Conservation (phyloP, 768 basidiomycete genomes). For the Chalciporus chontae region DNA sequence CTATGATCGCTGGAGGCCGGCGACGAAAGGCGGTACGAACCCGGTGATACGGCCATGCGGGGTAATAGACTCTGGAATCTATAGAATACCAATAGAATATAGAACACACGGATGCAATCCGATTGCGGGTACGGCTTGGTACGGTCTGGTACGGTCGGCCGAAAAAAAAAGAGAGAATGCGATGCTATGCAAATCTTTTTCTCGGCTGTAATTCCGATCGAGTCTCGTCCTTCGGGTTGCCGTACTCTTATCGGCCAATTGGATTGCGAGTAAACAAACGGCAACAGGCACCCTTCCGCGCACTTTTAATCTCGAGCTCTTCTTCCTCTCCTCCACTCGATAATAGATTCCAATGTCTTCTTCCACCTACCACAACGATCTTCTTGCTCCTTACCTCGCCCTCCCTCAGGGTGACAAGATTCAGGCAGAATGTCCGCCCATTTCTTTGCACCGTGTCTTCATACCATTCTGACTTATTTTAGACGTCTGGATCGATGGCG, state of each 20-base stretch:
- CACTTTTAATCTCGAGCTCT: slow-evolving; percentile 21
- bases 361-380: slow-evolving; percentile 65
- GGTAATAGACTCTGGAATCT: slow-evolving; percentile 16
- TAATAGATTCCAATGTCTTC: slow-evolving; percentile 20
- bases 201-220: not conserved
- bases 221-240: slow-evolving; percentile 2
- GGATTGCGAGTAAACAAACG: slow-evolving; percentile 19
- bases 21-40: slow-evolving; percentile 57
- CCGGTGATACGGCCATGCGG: slow-evolving; percentile 25
- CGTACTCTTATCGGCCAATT: slow-evolving; percentile 32
- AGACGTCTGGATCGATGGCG: slow-evolving; percentile 99
- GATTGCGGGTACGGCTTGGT: too few species aligned
- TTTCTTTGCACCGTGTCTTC: not conserved
- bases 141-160: too few species aligned
- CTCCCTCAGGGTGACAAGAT: slow-evolving; percentile 89
- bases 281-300: slow-evolving; percentile 18
- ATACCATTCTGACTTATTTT: slow-evolving; percentile 9
- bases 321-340: not conserved
- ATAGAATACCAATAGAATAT: too few species aligned
- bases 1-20: slow-evolving; percentile 57
- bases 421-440: slow-evolving; percentile 85
- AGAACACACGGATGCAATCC: not conserved
- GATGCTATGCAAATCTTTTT: not conserved
- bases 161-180: too few species aligned
- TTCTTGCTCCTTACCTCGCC: slow-evolving; percentile 85